A percentile compares a stretch with the other conserved stretches of the same genome.
These are phyloP conservation scores for Amoebophrya sp. DNA, from an alignment of 169 alveolate species.

Conservation along the genomic window DNA sequence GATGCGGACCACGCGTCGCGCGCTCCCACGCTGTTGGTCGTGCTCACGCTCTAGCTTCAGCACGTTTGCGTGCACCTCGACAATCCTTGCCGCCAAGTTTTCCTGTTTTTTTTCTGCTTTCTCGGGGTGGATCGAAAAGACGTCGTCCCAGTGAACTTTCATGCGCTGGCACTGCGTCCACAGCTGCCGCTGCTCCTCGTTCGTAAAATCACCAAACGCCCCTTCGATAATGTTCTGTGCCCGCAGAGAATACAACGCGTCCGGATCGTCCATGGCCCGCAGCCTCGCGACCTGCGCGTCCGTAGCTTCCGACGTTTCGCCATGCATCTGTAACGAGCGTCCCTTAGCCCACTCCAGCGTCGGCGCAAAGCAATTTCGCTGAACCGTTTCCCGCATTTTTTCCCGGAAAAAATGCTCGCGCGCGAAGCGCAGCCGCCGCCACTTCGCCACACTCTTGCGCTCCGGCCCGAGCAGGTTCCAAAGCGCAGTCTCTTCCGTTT, in stretches of 20 bases:
- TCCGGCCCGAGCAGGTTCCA: too few relatives aligned
- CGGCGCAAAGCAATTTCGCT: not conserved
- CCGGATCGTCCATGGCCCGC: not conserved
- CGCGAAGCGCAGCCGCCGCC: not conserved
- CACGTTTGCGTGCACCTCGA: not conserved
- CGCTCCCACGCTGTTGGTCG: not conserved
- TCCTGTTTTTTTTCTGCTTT: too few relatives aligned
- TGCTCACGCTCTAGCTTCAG: not conserved
- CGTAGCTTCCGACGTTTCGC: not conserved
- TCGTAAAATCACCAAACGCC: not conserved
- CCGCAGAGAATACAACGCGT: not conserved
- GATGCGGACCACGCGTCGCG: not conserved
- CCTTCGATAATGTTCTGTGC: not conserved
- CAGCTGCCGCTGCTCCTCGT: not conserved
- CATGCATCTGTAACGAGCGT: not conserved
- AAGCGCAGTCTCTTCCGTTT: too few relatives aligned
- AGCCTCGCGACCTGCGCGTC: not conserved
- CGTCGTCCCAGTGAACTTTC: not conserved
- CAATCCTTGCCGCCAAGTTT: not conserved
- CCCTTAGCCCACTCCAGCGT: not conserved
- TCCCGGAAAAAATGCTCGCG: not conserved
- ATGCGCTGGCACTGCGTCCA: not conserved
- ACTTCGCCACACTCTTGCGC: too few relatives aligned
- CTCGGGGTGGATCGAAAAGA: not conserved
- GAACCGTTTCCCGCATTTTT: not conserved